These are phyloP conservation scores for Penicillium fuscoglaucum DNA, from an alignment of 2,329 filamentous ascomycete genomes.

Conservation along the genomic window DNA sequence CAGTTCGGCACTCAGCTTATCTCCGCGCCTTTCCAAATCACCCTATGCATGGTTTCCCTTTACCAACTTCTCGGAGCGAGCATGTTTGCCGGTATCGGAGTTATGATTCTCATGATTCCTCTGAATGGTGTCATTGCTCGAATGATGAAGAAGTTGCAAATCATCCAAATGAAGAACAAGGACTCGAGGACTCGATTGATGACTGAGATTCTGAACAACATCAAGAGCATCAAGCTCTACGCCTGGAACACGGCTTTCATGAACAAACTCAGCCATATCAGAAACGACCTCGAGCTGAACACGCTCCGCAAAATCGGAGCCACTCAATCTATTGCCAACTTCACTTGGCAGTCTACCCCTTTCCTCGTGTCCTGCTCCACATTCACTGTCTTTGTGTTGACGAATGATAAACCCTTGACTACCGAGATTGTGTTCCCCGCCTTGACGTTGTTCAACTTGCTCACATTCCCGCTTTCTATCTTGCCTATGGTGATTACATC, in stretches of 20 bases:
- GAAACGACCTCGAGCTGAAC: constrained; percentile 93
- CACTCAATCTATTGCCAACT: constrained; percentile 90
- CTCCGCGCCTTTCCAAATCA: constrained; percentile 96
- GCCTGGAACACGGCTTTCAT: constrained; percentile 97
- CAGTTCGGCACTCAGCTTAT: constrained; percentile 95
- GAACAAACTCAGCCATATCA: constrained; percentile 92
- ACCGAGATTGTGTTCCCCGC: constrained; percentile 97
- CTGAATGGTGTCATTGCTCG: constrained; percentile 89
- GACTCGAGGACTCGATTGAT: constrained; percentile 89
- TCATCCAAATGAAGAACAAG: constrained; percentile 99
- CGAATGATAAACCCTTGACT: constrained; percentile 74
- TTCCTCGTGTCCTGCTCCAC: constrained; percentile 97
- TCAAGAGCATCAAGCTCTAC: constrained; percentile 99
- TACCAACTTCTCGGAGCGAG: constrained; percentile 93
- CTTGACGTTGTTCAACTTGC: constrained; percentile 86
- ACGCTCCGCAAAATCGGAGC: constrained; percentile 95
- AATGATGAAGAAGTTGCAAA: constrained; percentile 92
- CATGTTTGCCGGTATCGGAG: constrained; percentile 91
- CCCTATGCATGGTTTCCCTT: constrained; percentile 90
- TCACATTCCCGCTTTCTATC: constrained; percentile 91
- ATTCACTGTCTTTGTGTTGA: constrained; percentile 90
- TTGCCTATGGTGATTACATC: constrained; percentile 97
- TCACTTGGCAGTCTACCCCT: constrained; percentile 96
- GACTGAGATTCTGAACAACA: constrained; percentile 98
- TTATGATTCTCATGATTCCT: constrained; percentile 97